phyloP scores from a whole-genome alignment of 2,329 filamentous ascomycete genomes.

The Beauveria pseudobassiana region DNA sequence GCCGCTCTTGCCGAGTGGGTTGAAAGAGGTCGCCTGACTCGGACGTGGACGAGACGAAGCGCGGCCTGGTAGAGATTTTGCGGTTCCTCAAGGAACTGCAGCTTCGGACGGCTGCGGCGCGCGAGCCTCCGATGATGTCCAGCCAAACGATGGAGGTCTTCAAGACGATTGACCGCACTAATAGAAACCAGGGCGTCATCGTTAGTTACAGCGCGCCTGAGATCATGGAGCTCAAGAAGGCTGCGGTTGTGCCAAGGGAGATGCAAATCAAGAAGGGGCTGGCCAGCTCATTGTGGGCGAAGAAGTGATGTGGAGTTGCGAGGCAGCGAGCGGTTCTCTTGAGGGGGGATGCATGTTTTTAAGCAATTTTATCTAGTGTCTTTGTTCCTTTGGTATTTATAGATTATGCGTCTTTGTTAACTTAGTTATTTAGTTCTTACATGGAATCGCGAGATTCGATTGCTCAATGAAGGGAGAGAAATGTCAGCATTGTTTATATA shows the following conservation, averaged over 20 bases:
- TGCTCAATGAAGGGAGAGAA: neutral
- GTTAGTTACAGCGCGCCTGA: slow-evolving; percentile 3
- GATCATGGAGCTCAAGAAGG: neutral
- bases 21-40: slow-evolving; percentile 18
- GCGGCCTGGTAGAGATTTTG: slow-evolving; percentile 17
- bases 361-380: neutral
- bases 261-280: neutral
- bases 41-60: slow-evolving; percentile 18
- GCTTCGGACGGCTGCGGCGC: slow-evolving; percentile 13
- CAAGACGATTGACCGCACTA: neutral
- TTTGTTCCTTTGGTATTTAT: neutral
- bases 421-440: neutral
- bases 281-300: neutral
- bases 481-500: too few species aligned
- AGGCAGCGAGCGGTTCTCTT: neutral
- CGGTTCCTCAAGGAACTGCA: slow-evolving; percentile 18
- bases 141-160: neutral
- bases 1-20: slow-evolving; percentile 21
- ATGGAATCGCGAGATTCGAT: neutral
- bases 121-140: neutral
- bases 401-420: too few species aligned
- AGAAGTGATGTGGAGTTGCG: neutral
- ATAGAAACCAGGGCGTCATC: neutral
- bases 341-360: neutral
- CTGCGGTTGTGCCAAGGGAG: neutral